Evolutionary conservation across 2,329 filamentous ascomycete genomes (phyloP).

Genomic region (Nakataea oryzae): DNA sequence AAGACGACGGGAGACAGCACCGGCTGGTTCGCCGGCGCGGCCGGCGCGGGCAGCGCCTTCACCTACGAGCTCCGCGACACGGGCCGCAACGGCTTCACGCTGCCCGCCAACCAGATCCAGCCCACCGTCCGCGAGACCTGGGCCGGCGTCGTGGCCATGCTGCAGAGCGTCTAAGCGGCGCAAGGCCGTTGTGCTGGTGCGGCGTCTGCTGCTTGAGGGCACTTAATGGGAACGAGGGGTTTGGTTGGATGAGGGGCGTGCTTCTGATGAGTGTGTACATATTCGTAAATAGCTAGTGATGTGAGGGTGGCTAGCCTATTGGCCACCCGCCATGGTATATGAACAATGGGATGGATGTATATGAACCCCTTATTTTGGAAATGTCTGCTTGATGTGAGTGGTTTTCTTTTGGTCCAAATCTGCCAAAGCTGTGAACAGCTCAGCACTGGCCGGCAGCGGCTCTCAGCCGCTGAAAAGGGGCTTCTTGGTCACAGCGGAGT

Average conservation of each 20-base stretch:
- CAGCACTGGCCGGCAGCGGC: no score
- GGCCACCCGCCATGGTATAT: background rate
- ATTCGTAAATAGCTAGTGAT: background rate
- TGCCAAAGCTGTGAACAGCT: no score
- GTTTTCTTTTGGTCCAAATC: no score
- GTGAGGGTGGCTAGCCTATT: background rate
- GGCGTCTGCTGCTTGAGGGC: background rate
- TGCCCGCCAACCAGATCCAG: conserved; percentile 30
- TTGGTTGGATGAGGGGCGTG: background rate
- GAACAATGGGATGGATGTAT: background rate
- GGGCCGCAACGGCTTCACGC: conserved; percentile 28
- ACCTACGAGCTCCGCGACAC: conserved; percentile 27
- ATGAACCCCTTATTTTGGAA: background rate
- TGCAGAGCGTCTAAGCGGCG: conserved; percentile 15
- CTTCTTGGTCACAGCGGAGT: no score
- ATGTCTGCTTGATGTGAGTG: no score
- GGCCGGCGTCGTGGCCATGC: conserved; percentile 49
- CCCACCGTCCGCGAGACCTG: conserved; percentile 31
- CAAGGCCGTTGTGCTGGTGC: background rate
- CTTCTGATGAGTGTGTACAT: background rate
- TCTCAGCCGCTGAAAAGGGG: no score
- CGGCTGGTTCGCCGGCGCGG: conserved; percentile 33
- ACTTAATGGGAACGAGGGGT: no score
- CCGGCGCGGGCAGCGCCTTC: conserved; percentile 28
- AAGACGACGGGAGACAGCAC: conserved; percentile 35